These are phyloP conservation scores for Trichoderma parareesei DNA, from an alignment of 495 filamentous ascomycete genomes.

Conservation along the genomic window DNA sequence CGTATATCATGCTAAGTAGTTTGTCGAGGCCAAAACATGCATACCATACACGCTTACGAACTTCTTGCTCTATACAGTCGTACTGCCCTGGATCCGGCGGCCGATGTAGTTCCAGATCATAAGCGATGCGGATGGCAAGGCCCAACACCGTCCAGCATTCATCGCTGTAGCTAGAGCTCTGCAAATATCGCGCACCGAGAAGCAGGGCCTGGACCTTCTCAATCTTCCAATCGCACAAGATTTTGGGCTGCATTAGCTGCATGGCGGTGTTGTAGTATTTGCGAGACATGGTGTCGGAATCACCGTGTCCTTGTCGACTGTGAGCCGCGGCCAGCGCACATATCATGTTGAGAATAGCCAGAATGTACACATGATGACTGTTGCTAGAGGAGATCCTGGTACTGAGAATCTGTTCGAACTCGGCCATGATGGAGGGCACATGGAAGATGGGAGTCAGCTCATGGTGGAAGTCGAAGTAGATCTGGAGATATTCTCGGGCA, in stretches of 20 bases:
- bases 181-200: constrained; percentile 29
- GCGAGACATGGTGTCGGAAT: constrained; percentile 5
- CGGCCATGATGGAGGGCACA: constrained; percentile 12
- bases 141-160: constrained; percentile 34
- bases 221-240: constrained; percentile 13
- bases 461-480: constrained; percentile 14
- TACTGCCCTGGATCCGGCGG: constrained; percentile 8
- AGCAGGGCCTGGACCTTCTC: constrained; percentile 26
- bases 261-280: constrained; percentile 12
- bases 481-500: constrained; percentile 8
- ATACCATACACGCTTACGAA: constrained; percentile 14
- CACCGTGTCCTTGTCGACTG: background rate
- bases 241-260: constrained; percentile 11
- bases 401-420: constrained; percentile 11
- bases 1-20: constrained; percentile 29
- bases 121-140: constrained; percentile 27
- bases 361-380: constrained; percentile 6
- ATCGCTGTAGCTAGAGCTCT: constrained; percentile 26
- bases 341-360: constrained; percentile 13
- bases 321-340: constrained; percentile 11
- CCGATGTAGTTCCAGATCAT: constrained; percentile 29
- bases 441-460: constrained; percentile 14
- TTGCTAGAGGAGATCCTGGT: background rate
- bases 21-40: constrained; percentile 31
- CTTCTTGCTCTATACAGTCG: constrained; percentile 13